These are phyloP conservation scores for Citrus cavaleriei DNA, from an alignment of 345 rosid genomes.

Conservation along the genomic window DNA sequence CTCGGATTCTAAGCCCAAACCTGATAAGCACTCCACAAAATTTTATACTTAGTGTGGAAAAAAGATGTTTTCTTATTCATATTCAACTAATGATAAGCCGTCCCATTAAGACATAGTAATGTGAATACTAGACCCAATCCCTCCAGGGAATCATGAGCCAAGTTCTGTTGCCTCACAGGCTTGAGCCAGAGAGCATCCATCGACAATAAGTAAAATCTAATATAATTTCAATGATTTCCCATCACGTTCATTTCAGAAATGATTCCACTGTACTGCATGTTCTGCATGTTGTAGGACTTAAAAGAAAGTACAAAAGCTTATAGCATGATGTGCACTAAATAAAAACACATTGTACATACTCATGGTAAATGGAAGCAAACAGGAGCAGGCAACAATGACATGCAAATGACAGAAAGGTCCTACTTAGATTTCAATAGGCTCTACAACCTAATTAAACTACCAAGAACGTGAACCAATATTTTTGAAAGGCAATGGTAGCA, in stretches of 20 bases:
- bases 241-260: not conserved
- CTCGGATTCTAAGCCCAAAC: too few species aligned
- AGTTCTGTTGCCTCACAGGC: not conserved
- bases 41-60: not conserved
- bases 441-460: not conserved
- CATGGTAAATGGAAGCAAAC: not conserved
- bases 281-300: not conserved
- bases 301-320: not conserved
- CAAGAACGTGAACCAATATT: not conserved
- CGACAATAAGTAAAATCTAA: not conserved
- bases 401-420: not conserved
- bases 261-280: not conserved
- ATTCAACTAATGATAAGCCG: not conserved
- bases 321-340: not conserved
- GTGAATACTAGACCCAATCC: not conserved
- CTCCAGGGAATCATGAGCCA: not conserved
- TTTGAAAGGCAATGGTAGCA: not conserved
- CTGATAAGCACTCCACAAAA: too few species aligned
- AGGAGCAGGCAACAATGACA: not conserved
- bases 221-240: too few species aligned
- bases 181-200: not conserved
- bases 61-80: not conserved
- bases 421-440: not conserved
- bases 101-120: not conserved
- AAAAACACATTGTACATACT: not conserved